A percentile compares a stretch with the other conserved stretches of the same genome.
Evolutionary conservation across 163 green algal genomes (phyloP).

Genomic region (Prototheca stagnorum): DNA sequence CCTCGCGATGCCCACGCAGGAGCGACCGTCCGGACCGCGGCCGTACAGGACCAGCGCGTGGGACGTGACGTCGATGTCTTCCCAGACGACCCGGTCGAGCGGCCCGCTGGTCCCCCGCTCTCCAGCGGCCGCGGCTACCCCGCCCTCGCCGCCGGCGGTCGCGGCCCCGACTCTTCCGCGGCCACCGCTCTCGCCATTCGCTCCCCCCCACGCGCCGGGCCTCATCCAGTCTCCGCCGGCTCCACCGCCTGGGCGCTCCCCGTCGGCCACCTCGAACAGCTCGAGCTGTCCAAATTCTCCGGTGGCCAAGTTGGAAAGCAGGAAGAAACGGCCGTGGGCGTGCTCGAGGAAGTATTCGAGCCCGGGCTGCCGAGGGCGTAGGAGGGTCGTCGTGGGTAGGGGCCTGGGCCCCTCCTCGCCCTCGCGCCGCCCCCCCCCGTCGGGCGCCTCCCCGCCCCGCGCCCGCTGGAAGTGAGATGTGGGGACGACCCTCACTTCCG

Average conservation of each 20-base stretch:
- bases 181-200: not conserved
- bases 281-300: conserved; percentile 18
- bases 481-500: conserved; percentile 29
- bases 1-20: conserved; percentile 44
- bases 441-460: too few relatives aligned
- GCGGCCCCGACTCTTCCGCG: not conserved
- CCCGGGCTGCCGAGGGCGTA: conserved; percentile 19
- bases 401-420: conserved; percentile 3
- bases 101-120: too few relatives aligned
- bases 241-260: not conserved
- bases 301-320: conserved; percentile 31
- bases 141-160: not conserved
- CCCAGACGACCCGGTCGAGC: too few relatives aligned
- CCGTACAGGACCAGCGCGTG: too few relatives aligned
- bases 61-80: too few relatives aligned
- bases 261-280: conserved; percentile 11
- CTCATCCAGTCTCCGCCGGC: not conserved
- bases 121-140: too few relatives aligned
- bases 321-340: conserved; percentile 14
- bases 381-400: not conserved
- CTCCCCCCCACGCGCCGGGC: too few relatives aligned
- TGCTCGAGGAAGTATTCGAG: conserved; percentile 66
- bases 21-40: not conserved
- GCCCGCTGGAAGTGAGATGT: too few relatives aligned
- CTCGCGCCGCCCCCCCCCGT: too few relatives aligned